Evolutionary conservation across 805 yeast genomes (phyloP), one percentile per base, ranked within the genome.

Genomic region (Saccharomycopsis amapae): DNA sequence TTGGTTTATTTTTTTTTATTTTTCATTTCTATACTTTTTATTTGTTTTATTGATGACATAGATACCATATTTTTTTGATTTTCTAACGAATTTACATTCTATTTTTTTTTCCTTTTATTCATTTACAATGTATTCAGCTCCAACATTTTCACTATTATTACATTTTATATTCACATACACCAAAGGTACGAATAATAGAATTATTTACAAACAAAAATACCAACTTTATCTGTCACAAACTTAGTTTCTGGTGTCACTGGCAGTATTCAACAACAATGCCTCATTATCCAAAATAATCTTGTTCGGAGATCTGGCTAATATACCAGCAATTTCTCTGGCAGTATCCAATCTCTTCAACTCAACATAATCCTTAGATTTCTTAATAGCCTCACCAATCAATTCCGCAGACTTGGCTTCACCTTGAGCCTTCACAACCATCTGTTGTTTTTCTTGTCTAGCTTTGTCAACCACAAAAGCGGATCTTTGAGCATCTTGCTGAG

Each of bases 381-480:
- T 93, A 65, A 93, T 90, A 45, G 98, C 97, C 55, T 93, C 98
- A 78, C 98, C 98, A 69, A 93, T 88, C 69, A 93, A 80, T 66
- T 89, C 95, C 28, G 98, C 98, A 44, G 96, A 85, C 62, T 86
- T 80, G 54, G 98, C 98, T 69, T 93, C 98, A 78, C 98, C 98
- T 64, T 87, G 85, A 10, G 98, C 97, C 65, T 84, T 87, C 48
- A 93, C 97, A 53, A 93, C 95, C 71, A 87, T 74, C 62, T 94
- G 95, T 67, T 93, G 97, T 65, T 93, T 93, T 69, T 93, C 97
- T 67, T 93, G 98, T 57, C 85, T 79, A 6, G 98, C 98, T 63
- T 88, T 86, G 65, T 93, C 98, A 44, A 93, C 98, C 36, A 93
- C 73, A 56, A 89, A 93, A 0, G 97, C 97, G 6, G 98, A 97